Evolutionary conservation across 129 eudicot genomes (phyloP).

Genomic region (Helichrysum umbraculigerum): DNA sequence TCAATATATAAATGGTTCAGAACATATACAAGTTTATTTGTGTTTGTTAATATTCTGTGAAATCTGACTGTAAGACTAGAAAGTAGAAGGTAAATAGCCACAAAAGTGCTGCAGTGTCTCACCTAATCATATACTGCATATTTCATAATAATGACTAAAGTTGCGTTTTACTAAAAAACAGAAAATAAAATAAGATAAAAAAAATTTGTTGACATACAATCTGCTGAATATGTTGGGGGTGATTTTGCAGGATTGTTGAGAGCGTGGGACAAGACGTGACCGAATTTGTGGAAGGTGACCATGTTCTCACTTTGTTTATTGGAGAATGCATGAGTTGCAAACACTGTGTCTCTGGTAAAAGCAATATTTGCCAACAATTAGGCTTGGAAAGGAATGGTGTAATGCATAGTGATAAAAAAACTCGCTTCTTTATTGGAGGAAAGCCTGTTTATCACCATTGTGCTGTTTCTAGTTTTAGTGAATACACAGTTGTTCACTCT

Average conservation of each 20-base stretch:
- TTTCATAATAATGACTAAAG: background rate
- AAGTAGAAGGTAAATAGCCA: background rate
- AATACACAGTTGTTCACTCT: constrained; percentile 90
- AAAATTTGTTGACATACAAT: background rate
- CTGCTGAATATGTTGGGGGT: constrained; percentile 21
- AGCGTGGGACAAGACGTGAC: constrained; percentile 89
- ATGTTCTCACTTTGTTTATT: constrained; percentile 85
- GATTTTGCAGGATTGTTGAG: constrained; percentile 80
- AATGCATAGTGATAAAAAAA: constrained; percentile 92
- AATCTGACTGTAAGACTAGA: background rate
- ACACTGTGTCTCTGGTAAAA: constrained; percentile 75
- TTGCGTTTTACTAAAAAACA: background rate
- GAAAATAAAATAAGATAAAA: background rate
- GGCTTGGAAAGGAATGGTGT: constrained; percentile 88
- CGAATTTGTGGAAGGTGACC: constrained; percentile 86
- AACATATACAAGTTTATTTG: background rate
- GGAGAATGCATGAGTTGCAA: constrained; percentile 97
- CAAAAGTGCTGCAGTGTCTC: background rate
- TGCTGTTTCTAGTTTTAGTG: constrained; percentile 97
- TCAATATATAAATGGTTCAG: background rate
- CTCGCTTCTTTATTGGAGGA: constrained; percentile 78
- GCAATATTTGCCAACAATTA: constrained; percentile 86
- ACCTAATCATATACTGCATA: no score
- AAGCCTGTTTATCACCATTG: constrained; percentile 89
- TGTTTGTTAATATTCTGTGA: background rate